These are phyloP conservation scores for Trichoderma aggressivum DNA, from an alignment of 2,329 filamentous ascomycete species.

Conservation along the genomic window DNA sequence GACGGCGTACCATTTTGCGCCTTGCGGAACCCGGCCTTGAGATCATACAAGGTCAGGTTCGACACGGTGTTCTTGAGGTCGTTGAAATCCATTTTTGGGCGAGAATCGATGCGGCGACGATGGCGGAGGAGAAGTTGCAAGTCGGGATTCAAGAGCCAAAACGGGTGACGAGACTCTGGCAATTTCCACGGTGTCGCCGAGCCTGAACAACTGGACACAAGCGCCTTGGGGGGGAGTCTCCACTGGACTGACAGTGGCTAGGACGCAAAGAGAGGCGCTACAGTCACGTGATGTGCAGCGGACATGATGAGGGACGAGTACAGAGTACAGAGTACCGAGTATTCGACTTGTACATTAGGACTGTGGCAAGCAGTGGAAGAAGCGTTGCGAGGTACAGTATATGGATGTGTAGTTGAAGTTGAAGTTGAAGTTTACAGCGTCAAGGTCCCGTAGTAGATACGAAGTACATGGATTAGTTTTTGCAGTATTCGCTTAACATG, in stretches of 20 bases:
- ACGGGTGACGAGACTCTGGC: slow-evolving; percentile 10
- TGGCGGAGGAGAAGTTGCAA: background rate
- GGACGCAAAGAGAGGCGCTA: background rate
- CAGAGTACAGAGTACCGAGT: too few species aligned
- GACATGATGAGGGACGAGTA: background rate
- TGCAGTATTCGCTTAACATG: background rate
- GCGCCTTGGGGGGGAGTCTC: background rate
- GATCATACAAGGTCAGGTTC: slow-evolving; percentile 89
- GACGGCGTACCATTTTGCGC: slow-evolving; percentile 82
- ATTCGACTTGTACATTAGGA: background rate
- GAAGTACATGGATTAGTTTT: background rate
- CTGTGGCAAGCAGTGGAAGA: background rate
- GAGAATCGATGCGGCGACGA: background rate
- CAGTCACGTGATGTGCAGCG: background rate
- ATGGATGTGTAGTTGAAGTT: too few species aligned
- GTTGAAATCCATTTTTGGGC: slow-evolving; percentile 73
- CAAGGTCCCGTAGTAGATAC: too few species aligned
- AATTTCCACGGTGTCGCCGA: slow-evolving; percentile 9
- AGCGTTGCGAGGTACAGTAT: too few species aligned
- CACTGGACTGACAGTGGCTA: background rate
- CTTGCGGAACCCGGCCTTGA: slow-evolving; percentile 93
- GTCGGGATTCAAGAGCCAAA: background rate
- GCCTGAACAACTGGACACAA: slow-evolving; percentile 13
- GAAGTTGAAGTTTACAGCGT: background rate
- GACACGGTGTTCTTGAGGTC: slow-evolving; percentile 81